These are phyloP conservation scores for Solanum habrochaites DNA, from an alignment of 257 asterid species.

Conservation along the genomic window DNA sequence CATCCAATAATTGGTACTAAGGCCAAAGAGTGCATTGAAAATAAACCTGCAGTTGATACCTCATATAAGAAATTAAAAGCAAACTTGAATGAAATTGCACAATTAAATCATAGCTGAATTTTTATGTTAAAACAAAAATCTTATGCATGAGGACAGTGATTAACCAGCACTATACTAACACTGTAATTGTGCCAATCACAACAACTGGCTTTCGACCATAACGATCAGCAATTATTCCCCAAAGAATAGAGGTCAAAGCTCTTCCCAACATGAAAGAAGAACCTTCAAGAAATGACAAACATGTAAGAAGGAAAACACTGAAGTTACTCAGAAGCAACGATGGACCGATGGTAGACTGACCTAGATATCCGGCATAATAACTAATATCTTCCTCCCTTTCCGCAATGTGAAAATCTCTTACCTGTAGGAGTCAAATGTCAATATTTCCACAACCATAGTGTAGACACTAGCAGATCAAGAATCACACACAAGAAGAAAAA, in stretches of 20 bases:
- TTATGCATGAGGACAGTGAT: background rate
- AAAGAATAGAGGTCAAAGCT: constrained; percentile 52
- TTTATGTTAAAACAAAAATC: background rate
- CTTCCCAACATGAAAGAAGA: constrained; percentile 68
- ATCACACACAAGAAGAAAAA: background rate
- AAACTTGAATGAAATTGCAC: background rate
- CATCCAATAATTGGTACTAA: constrained; percentile 69
- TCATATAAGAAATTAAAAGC: background rate
- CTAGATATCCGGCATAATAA: constrained; percentile 65
- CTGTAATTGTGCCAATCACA: constrained; percentile 39
- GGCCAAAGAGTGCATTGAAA: constrained; percentile 76
- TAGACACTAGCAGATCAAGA: background rate
- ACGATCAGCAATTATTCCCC: constrained; percentile 62
- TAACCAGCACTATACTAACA: constrained; percentile 27
- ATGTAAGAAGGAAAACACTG: background rate
- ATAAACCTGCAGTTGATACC: constrained; percentile 36
- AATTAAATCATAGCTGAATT: background rate
- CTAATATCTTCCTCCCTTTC: constrained; percentile 68
- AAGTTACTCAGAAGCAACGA: background rate
- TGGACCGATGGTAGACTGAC: constrained; percentile 9
- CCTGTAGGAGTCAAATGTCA: constrained; percentile 19
- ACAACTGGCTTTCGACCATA: constrained; percentile 72
- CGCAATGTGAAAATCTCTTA: constrained; percentile 65
- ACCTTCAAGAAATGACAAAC: constrained; percentile 23
- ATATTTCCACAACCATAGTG: background rate